Base-by-base conservation (phyloP, 352 stramenopile genomes). In the Chrysophaeum taylorii region DNA sequence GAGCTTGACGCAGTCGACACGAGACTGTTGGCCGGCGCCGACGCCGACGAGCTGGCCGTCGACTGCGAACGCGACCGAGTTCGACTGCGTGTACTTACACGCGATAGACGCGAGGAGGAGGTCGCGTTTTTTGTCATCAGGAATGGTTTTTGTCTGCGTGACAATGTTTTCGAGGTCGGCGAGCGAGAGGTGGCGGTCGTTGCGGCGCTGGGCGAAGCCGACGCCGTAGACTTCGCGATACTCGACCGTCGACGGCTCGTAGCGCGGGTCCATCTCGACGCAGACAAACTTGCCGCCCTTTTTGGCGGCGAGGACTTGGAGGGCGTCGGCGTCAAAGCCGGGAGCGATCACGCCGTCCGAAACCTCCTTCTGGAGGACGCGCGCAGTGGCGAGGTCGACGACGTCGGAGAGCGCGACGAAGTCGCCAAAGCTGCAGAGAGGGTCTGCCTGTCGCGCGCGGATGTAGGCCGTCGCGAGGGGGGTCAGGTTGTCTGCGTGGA, bases 71-170 rank as follows among this genome's bases (percentile, higher is more conserved):
- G 92, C 95, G 15, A 99, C 94, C 41, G 88, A 97, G 87, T 99
- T 99, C 61, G 82, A 94, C 85, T 99, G 95, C 68, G 96, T 99
- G 85, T 99, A 99, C 87, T 99, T 99, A 77, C 98, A 84, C 70
- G 94, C 96, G 79, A 99, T 99, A 60, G 90, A 95, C n/a, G 94
- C 96, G 35, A 99, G 85, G 70, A 97, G 93, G 66, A 99, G 84
- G 79, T 99, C 96, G 63, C 93, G 89, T 78, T 97, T 90, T 64
- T 93, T 94, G 60, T 86, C 89, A 31, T 94, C 87, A 25, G 86
- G 86, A 5, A 98, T 77, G 7, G 71, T 71, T 50, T 87, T 82
- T 42, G 87, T 82, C 29, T 88, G 81, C n/a, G 85, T 92, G 75
- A 99, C 94, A 38, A 97, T 75, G 16, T 96, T 82, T 73, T 97